Base-by-base conservation (phyloP, 768 basidiomycete species). In the Cubamyces sp. region DNA sequence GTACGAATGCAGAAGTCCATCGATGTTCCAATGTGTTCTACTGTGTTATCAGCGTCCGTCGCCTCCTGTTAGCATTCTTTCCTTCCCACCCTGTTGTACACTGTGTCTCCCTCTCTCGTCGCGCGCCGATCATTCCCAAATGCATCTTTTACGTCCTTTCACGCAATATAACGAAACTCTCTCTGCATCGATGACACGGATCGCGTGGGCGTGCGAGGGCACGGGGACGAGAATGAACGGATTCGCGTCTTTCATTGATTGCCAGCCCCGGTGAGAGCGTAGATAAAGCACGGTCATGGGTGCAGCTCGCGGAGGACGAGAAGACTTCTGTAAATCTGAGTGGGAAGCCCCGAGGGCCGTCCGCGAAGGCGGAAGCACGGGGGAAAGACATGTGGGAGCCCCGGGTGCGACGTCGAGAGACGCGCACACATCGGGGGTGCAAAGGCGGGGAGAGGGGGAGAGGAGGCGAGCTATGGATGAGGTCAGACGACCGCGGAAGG, bases 1-100 rank as follows among this genome's bases (percentile, higher is more conserved):
- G 67, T 68, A 49, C 64, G 62, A 61, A 48, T 61, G 67, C 66
- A 69, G 67, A 68, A 66, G 63, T 64, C 30, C 54, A 53, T 55
- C 57, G 53, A 56, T 68, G 67, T 68, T 54, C 54, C 49, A 66
- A 54, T 60, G 63, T 61, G 62, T 61, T 62, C 60, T 50, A 48
- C 56, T 68, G 65, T 68, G 58, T 68, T 60, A 66, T 62, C 65
- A 60, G 56, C 62, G 55, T 59, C 55, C 63, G 57, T 61, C 62
- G 61, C 52, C 62, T 60, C 54, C 67, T 45, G 46, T 48, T 66
- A 64, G 64, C 62, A 60, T 65, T 19, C 58, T 58, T 52, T 39
- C 53, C 41, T 55, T 45, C 53, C 40, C 51, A 60, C 45, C 43
- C 12, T 68, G 66, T 68, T 68, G 64, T 68, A 66, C 51, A 54